Conservation (phyloP, 2,329 filamentous ascomycete species). For the Colletotrichum eleusines region DNA sequence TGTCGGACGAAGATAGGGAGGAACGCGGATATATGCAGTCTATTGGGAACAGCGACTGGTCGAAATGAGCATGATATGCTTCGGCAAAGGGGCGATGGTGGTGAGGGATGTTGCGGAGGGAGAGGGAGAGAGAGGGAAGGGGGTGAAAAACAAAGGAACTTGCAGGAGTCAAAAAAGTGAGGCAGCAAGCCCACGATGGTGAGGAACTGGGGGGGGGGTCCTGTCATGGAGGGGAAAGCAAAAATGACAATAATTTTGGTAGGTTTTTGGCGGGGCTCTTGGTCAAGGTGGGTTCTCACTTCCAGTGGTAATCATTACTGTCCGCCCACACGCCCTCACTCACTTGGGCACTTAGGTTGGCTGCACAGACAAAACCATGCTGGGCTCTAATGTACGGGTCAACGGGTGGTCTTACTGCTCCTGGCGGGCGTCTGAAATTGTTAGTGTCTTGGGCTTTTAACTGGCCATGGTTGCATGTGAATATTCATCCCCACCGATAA, state of each 20-base stretch:
- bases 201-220: constrained; percentile 16
- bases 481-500: constrained; percentile 3
- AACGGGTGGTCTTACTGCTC: not conserved
- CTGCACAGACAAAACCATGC: not conserved
- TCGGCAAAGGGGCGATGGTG: constrained; percentile 5
- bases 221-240: constrained; percentile 39
- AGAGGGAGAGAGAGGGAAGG: not conserved
- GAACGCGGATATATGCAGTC: constrained; percentile 26
- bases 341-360: too few relatives aligned
- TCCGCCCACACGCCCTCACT: not conserved
- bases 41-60: constrained; percentile 20
- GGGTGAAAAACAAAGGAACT: constrained; percentile 32
- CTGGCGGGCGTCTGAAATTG: constrained; percentile 23
- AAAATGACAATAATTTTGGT: constrained; percentile 41
- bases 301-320: not conserved
- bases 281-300: constrained; percentile 4
- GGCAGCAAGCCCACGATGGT: constrained; percentile 39
- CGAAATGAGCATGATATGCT: constrained; percentile 23
- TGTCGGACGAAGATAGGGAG: constrained; percentile 24
- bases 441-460: constrained; percentile 28
- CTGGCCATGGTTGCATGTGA: constrained; percentile 30
- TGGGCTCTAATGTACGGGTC: constrained; percentile 1
- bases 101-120: constrained; percentile 6
- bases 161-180: constrained; percentile 34
- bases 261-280: constrained; percentile 39